Conservation (phyloP, 495 filamentous ascomycete species). For the Elaphomyces granulatus region DNA sequence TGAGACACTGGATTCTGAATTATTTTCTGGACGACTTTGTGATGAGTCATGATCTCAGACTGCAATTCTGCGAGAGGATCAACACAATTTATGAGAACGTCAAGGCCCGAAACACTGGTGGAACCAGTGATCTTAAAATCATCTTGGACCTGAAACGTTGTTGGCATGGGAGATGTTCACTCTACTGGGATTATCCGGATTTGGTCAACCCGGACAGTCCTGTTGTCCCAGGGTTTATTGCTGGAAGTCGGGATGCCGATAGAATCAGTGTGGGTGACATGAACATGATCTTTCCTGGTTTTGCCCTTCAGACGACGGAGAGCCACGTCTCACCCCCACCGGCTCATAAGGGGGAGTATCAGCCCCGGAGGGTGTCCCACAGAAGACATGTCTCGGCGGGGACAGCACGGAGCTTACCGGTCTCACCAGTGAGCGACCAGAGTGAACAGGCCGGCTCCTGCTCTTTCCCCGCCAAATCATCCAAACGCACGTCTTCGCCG, state of each 20-base stretch:
- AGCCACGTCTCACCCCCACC: too few relatives aligned
- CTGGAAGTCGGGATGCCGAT: constrained; percentile 39
- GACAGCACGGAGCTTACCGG: constrained; percentile 30
- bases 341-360: too few relatives aligned
- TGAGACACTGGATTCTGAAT: constrained; percentile 96
- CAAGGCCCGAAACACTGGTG: constrained; percentile 34
- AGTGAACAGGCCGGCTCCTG: constrained; percentile 63
- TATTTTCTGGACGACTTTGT: constrained; percentile 96
- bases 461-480: constrained; percentile 57
- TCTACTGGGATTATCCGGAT: constrained; percentile 72
- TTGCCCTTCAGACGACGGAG: too few relatives aligned
- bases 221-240: constrained; percentile 60
- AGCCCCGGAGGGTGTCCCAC: too few relatives aligned
- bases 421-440: constrained; percentile 38
- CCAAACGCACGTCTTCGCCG: constrained; percentile 32
- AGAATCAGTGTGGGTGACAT: constrained; percentile 16
- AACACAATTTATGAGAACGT: constrained; percentile 61
- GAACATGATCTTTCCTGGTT: too few relatives aligned
- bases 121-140: constrained; percentile 74
- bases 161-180: constrained; percentile 80
- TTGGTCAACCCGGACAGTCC: constrained; percentile 48
- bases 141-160: constrained; percentile 91
- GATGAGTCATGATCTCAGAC: constrained; percentile 61
- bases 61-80: constrained; percentile 66
- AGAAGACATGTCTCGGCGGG: constrained; percentile 31